These are phyloP conservation scores for Hanseniaspora nectarophila DNA, from an alignment of 805 yeast genomes.

Conservation along the genomic window DNA sequence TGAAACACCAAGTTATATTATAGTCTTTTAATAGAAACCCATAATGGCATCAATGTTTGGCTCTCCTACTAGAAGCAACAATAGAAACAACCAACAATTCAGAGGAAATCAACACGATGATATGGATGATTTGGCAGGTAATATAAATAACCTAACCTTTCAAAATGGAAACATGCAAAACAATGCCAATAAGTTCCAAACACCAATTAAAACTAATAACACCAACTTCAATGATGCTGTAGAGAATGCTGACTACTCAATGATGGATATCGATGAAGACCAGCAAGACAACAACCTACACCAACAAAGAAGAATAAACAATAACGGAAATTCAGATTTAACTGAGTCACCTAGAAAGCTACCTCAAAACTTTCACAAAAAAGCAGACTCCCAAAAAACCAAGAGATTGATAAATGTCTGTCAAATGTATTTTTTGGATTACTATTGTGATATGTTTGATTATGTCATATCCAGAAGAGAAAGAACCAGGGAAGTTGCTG, in stretches of 20 bases:
- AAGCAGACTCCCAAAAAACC: conserved; percentile 62
- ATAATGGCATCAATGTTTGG: conserved; percentile 12
- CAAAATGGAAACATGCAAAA: conserved; percentile 8
- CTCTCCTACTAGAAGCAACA: conserved; percentile 9
- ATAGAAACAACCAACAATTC: conserved; percentile 1
- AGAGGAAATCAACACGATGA: conserved; percentile 17
- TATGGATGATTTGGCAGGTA: conserved; percentile 28
- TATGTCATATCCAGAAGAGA: conserved; percentile 79
- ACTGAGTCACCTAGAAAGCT: conserved; percentile 28
- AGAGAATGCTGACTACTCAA: conserved; percentile 24
- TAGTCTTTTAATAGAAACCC: too few relatives aligned
- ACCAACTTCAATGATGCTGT: conserved; percentile 17
- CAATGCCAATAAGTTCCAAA: conserved; percentile 14
- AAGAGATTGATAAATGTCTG: conserved; percentile 81
- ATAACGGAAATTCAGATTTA: conserved; percentile 15
- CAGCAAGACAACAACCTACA: background rate
- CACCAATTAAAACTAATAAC: conserved; percentile 20
- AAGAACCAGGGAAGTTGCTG: conserved; percentile 59
- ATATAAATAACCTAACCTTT: conserved; percentile 27
- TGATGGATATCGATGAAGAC: conserved; percentile 28
- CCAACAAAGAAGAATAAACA: conserved; percentile 18
- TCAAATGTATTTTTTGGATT: conserved; percentile 85
- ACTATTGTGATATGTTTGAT: conserved; percentile 91
- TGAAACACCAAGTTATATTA: too few relatives aligned
- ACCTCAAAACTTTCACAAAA: conserved; percentile 39